Conservation (phyloP, 2,329 filamentous ascomycete species). For the Camptophora hylomeconis region DNA sequence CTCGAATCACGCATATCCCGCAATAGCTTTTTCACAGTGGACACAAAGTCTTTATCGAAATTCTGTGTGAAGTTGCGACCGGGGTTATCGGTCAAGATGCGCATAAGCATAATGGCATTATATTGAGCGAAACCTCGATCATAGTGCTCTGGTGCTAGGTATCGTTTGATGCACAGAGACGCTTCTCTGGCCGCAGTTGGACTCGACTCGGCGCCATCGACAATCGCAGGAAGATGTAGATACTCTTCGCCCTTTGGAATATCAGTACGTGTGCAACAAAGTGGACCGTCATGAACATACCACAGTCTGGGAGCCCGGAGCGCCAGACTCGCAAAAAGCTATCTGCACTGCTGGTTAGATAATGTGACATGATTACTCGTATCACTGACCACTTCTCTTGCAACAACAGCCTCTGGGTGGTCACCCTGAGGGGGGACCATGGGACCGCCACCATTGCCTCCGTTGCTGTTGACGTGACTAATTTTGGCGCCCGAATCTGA, state of each 20-base stretch:
- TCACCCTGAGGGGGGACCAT: slow-evolving; percentile 19
- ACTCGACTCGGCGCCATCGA: slow-evolving; percentile 88
- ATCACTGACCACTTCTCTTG: slow-evolving; percentile 28
- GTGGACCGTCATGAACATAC: slow-evolving; percentile 27
- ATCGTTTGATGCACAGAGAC: slow-evolving; percentile 69
- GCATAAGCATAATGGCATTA: slow-evolving; percentile 89
- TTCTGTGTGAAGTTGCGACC: slow-evolving; percentile 83
- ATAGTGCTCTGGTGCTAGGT: slow-evolving; percentile 59
- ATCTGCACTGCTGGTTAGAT: slow-evolving; percentile 36
- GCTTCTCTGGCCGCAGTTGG: slow-evolving; percentile 73
- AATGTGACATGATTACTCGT: background rate
- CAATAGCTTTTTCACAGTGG: slow-evolving; percentile 62
- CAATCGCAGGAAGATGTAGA: slow-evolving; percentile 80
- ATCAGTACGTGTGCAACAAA: slow-evolving; percentile 31
- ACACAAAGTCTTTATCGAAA: slow-evolving; percentile 71
- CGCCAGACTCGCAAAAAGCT: slow-evolving; percentile 66
- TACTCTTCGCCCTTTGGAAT: slow-evolving; percentile 92
- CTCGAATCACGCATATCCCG: slow-evolving; percentile 57
- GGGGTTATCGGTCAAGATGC: slow-evolving; percentile 86
- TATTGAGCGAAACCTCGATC: slow-evolving; percentile 64
- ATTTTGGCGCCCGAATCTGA: too few species aligned
- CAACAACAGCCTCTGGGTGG: slow-evolving; percentile 26
- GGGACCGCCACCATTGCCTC: background rate
- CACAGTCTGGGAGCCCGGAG: slow-evolving; percentile 38
- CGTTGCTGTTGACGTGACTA: slow-evolving; percentile 2